Evolutionary conservation across 2,329 filamentous ascomycete genomes (phyloP).

Genomic region (Pestalotiopsis sp.): DNA sequence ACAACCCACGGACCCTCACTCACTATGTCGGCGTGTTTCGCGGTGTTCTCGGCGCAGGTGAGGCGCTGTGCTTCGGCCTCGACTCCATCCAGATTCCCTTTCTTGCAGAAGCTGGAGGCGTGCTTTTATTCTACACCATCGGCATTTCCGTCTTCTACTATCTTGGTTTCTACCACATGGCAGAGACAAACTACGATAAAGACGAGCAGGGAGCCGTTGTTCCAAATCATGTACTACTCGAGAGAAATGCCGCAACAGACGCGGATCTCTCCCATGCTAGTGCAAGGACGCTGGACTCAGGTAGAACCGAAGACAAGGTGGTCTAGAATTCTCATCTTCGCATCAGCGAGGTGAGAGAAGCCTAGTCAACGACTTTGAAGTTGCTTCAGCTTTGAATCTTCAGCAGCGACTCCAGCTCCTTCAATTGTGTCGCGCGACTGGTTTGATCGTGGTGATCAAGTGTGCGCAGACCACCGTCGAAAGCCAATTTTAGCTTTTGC

Average conservation of each 20-base stretch:
- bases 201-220: constrained; percentile 26
- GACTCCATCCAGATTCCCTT: constrained; percentile 28
- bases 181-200: constrained; percentile 29
- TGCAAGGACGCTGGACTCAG: neutral
- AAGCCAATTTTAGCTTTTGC: neutral
- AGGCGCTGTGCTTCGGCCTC: constrained; percentile 30
- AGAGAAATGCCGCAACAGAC: neutral
- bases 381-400: neutral
- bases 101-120: constrained; percentile 13
- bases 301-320: neutral
- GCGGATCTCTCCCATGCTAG: neutral
- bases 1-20: constrained; percentile 21
- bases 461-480: neutral
- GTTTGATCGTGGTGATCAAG: neutral
- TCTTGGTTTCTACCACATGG: constrained; percentile 24
- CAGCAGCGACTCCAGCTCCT: neutral
- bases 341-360: neutral
- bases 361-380: neutral
- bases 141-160: constrained; percentile 15
- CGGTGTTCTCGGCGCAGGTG: constrained; percentile 28
- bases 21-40: constrained; percentile 28
- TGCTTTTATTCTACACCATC: neutral
- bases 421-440: neutral
- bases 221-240: constrained; percentile 28
- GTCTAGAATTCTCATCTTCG: neutral